Conservation (phyloP, 1,284 basidiomycete species). For the Agroathelia rolfsii region DNA sequence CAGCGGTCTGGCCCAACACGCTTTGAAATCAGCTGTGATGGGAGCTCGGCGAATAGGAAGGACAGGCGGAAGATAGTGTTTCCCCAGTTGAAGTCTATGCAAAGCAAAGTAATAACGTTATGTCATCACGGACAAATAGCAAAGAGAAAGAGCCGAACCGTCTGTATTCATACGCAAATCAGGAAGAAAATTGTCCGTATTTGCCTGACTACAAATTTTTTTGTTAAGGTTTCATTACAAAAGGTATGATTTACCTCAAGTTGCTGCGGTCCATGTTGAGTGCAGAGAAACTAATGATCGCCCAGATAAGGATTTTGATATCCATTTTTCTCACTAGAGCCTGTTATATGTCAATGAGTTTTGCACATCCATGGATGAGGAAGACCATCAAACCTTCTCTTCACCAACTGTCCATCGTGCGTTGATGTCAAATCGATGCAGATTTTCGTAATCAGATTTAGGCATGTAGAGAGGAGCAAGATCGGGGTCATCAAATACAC, state of each 20-base stretch:
- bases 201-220: slow-evolving; percentile 52
- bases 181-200: slow-evolving; percentile 55
- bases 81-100: slow-evolving; percentile 52
- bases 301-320: slow-evolving; percentile 38
- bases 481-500: slow-evolving; percentile 47
- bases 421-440: slow-evolving; percentile 53
- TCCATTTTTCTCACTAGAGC: slow-evolving; percentile 37
- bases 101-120: neutral
- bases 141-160: slow-evolving; percentile 19
- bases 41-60: slow-evolving; percentile 55
- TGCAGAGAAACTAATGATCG: slow-evolving; percentile 35
- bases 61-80: slow-evolving; percentile 47
- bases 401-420: slow-evolving; percentile 65
- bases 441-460: slow-evolving; percentile 56
- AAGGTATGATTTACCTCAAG: no score
- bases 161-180: slow-evolving; percentile 54
- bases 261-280: slow-evolving; percentile 47
- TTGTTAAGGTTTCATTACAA: slow-evolving; percentile 40
- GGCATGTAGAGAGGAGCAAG: slow-evolving; percentile 21
- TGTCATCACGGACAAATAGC: no score
- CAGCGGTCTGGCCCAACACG: slow-evolving; percentile 60
- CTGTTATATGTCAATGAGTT: slow-evolving; percentile 14
- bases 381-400: slow-evolving; percentile 47
- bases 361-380: neutral
- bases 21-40: slow-evolving; percentile 65